Evolutionary conservation across 1,284 basidiomycete genomes (phyloP), one percentile per base, ranked within the genome.

Genomic region (Malassezia sympodialis): DNA sequence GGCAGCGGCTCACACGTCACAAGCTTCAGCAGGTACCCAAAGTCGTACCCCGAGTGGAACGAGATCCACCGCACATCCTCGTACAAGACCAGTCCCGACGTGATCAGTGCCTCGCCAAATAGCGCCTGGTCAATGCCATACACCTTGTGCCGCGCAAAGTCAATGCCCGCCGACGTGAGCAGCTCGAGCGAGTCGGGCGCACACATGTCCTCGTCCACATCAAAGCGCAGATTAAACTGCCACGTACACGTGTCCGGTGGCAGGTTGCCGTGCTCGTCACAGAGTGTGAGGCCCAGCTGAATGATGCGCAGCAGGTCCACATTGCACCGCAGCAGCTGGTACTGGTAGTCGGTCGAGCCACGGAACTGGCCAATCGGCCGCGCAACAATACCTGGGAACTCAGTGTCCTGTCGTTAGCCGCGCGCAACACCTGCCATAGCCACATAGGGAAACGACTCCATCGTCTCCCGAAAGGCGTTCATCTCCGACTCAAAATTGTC

Each of bases 181-280:
- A 93, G 81, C 52, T 99, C 91, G 67, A 98, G 85, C 47, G 90
- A 93, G 62, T 98, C 93, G 14, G 90, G 93, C 17, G 90, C 88
- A 76, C 88, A 98, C 90, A 98, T 96, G 78, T 99, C 93, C 67
- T 75, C 91, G 89, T 83, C 82, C 63, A 90, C 78, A 76, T 83
- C 89, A 78, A 98, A 99, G 65, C 83, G 82, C 77, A 99, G 96
- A 78, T 99, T 98, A 79, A 99, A 99, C 77, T 99, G 94, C 93
- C 93, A 99, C 30, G 90, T 96, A 49, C 87, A 87, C 46, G 85
- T 82, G 60, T 84, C 83, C 8, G 73, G 73, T 14, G 91, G 88
- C 56, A 85, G 83, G 69, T 90, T 85, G 7, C 93, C 93, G 28
- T 94, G 82, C 75, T 90, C 90, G 75, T 98, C 90, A 48, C 88